Evolutionary conservation across 208 protist genomes (phyloP), one percentile per base, ranked within the genome.

Genomic region (Angomonas ambiguus): DNA sequence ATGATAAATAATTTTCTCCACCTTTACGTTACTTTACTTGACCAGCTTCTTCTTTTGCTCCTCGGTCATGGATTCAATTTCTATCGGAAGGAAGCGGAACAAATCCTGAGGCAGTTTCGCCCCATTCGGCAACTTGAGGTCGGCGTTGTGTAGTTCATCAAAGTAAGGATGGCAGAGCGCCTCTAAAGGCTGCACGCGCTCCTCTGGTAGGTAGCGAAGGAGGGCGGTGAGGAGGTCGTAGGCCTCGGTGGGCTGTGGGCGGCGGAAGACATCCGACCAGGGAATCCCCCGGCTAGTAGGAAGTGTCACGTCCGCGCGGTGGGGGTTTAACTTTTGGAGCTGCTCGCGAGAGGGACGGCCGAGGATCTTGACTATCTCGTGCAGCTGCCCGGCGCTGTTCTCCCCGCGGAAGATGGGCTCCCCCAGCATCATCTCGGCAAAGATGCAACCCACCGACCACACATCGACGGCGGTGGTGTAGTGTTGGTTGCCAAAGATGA

Each of bases 401-500:
- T 97, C 87, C 20, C 99, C 99, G 58, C 98, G 97, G 83, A 99
- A 99, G 75, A 99, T 98, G 49, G 99, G 98, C 69, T 99, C 96
- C 67, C 98, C 98, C 32, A 94, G 80, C 87, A 99, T 99, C 73
- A 99, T 98, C 87, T 99, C 99, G 1, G 98, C 98, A 77, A 99
- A 99, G 88, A 99, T 99, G 75, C 97, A 99, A 20, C 98, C 98
- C 11, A 99, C 80, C 41, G 87, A 97, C 98, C 98, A 99, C 63
- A 99, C 97, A 77, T 99, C 99, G 2, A 99, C 86, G 2, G 96
- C 92, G 49, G 99, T 99, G 62, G 99, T 98, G 84, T 99, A 99
- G 74, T 98, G 88, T 71, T 97, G 87, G 64, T 99, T 93, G 70
- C 99, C 97, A 31, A 99, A 97, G n/a, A 99, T 91, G 41, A 99